phyloP scores from a whole-genome alignment of 805 yeast species.

The Blastobotrys americana region DNA sequence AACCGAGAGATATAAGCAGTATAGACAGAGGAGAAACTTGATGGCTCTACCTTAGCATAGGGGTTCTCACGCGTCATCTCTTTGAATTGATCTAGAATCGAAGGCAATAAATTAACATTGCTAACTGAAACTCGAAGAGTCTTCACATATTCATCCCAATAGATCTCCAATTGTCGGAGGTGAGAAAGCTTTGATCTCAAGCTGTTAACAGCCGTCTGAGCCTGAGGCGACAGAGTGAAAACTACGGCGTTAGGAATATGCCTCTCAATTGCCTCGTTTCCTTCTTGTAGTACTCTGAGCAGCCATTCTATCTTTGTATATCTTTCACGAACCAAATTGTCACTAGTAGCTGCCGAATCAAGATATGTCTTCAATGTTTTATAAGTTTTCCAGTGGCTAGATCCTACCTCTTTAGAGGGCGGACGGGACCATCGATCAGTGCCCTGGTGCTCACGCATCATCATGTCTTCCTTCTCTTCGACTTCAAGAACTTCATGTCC shows the following conservation, averaged over 20 bases:
- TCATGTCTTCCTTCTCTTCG: conserved; percentile 51
- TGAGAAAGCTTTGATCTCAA: conserved; percentile 20
- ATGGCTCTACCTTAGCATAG: conserved; percentile 11
- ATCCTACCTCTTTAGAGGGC: conserved; percentile 40
- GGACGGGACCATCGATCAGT: conserved; percentile 47
- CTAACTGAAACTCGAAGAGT: conserved; percentile 10
- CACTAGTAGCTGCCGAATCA: conserved; percentile 55
- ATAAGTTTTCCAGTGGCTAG: conserved; percentile 35
- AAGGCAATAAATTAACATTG: conserved; percentile 10
- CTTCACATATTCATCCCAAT: conserved; percentile 20
- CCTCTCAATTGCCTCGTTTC: conserved; percentile 25
- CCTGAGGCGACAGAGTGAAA: conserved; percentile 30
- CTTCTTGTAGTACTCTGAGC: conserved; percentile 39
- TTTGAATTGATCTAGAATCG: conserved; percentile 1
- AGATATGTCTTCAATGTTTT: conserved; percentile 43
- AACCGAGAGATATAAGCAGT: conserved; percentile 35
- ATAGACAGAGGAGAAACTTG: conserved; percentile 23
- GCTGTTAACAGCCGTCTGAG: conserved; percentile 32
- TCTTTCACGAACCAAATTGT: conserved; percentile 42
- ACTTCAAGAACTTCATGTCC: conserved; percentile 40
- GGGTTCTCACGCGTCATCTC: conserved; percentile 15
- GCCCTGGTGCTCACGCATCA: conserved; percentile 47
- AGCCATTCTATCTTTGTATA: conserved; percentile 43
- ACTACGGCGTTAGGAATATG: conserved; percentile 29
- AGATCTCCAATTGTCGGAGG: conserved; percentile 18